Conservation (phyloP, 495 filamentous ascomycete species). For the Polyplosphaeria fusca region DNA sequence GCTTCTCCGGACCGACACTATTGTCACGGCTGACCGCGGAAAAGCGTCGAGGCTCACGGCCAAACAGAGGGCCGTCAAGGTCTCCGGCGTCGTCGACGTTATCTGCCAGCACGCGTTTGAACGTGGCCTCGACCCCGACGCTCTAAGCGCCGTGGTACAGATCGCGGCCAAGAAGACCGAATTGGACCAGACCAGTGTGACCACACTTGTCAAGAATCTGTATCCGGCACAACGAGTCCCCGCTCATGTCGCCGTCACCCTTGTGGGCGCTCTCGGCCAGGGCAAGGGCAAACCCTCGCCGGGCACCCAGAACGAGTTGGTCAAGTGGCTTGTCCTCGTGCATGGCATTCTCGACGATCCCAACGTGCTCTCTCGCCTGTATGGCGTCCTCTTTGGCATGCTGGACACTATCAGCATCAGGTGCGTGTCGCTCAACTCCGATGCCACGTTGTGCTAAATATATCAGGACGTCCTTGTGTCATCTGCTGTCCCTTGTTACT, state of each 20-base stretch:
- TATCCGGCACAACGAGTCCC: conserved; percentile 66
- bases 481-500: conserved; percentile 79
- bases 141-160: conserved; percentile 62
- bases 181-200: conserved; percentile 71
- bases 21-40: conserved; percentile 1
- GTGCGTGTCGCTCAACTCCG: conserved; percentile 38
- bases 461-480: conserved; percentile 62
- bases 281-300: conserved; percentile 72
- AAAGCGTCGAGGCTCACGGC: conserved; percentile 32
- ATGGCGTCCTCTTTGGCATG: conserved; percentile 76
- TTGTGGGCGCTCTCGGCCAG: conserved; percentile 74
- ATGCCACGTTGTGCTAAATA: conserved; percentile 27
- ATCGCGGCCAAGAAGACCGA: conserved; percentile 62
- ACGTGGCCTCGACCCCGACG: conserved; percentile 59
- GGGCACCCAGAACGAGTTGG: conserved; percentile 63
- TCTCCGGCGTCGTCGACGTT: conserved; percentile 45
- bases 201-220: conserved; percentile 65
- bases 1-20: not conserved
- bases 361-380: conserved; percentile 63
- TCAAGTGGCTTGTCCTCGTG: conserved; percentile 78
- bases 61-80: conserved; percentile 30
- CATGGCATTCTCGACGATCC: conserved; percentile 70
- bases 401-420: conserved; percentile 75
- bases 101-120: conserved; percentile 57
- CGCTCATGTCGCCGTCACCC: conserved; percentile 58